These are phyloP conservation scores for Schwanniomyces vanrijiae DNA, from an alignment of 805 yeast species.

Conservation along the genomic window DNA sequence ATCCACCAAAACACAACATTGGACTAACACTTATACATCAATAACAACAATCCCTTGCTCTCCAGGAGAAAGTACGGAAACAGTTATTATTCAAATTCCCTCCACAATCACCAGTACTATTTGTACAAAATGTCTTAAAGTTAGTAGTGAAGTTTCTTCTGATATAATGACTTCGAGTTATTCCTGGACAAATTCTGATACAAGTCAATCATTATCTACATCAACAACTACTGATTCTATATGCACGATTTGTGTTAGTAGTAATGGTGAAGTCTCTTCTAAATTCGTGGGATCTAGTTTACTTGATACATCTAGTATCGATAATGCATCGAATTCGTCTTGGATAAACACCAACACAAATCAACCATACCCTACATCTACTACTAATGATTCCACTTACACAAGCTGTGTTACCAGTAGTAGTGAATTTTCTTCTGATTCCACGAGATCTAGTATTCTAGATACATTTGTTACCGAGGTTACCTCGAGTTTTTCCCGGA, in stretches of 20 bases:
- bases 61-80: conserved; percentile 1
- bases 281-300: background rate
- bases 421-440: background rate
- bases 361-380: no score
- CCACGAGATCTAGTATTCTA: background rate
- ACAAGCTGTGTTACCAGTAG: no score
- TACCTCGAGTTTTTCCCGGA: background rate
- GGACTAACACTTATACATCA: conserved; percentile 3
- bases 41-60: conserved; percentile 2
- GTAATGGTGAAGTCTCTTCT: background rate
- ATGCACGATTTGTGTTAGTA: no score
- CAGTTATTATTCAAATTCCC: conserved; percentile 3
- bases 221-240: no score
- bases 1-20: conserved; percentile 2
- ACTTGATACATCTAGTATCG: background rate
- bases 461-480: background rate
- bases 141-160: background rate
- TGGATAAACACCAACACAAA: background rate
- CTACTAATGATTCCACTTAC: no score
- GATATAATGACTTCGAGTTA: background rate
- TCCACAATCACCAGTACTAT: background rate
- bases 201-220: no score
- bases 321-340: background rate
- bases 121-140: background rate
- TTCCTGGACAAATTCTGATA: background rate